Evolutionary conservation across 2,329 filamentous ascomycete genomes (phyloP), one percentile per base, ranked within the genome.

Genomic region (Chlorencoelia australis): DNA sequence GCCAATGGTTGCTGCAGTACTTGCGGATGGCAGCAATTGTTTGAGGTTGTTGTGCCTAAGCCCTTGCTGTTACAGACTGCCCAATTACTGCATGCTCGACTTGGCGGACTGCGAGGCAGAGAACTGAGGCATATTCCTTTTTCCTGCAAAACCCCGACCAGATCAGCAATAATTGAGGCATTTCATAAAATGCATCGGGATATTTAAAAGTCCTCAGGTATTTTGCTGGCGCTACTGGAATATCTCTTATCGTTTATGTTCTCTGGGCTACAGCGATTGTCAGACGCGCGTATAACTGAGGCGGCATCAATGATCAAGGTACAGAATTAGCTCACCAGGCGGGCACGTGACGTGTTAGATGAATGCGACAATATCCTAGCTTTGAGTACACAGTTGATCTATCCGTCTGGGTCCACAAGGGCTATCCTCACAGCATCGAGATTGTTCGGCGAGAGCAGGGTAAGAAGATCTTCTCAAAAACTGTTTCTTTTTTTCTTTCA

Each of bases 181-280:
- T 66, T 64, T 35, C 45, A 37, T 1, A 25, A 54, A 0, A 52
- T 71, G 4, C 61, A 71, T 16, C 44, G 49, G 2, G 46, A 61
- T 1, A 58, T 62, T 9, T 45, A 53, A 15, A 41, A 49, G 3
- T 39, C 30, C 0, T 51, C 52, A 0, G 69, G 68, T 3, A 48
- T 74, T 4, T 54, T 75, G 1, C 42, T 75, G 1, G 53, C 61
- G 1, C 56, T 69, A 3, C 70, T 71, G 0, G 71, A 75, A 40
- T 66, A 74, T 46, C 53, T 70, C 1, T 47, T 75, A 4, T 75
- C 71, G 0, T 71, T 73, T 48, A 64, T 62, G 35, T 54, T 74
- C 1, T 67, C 64, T 33, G 67, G 67, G 0, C 40, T 67, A 0
- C 67, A 74, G 35, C 57, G 59, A n/a, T 45, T 71, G 1, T 62